phyloP scores from a whole-genome alignment of 345 rosid genomes.

The Corymbia maculata region DNA sequence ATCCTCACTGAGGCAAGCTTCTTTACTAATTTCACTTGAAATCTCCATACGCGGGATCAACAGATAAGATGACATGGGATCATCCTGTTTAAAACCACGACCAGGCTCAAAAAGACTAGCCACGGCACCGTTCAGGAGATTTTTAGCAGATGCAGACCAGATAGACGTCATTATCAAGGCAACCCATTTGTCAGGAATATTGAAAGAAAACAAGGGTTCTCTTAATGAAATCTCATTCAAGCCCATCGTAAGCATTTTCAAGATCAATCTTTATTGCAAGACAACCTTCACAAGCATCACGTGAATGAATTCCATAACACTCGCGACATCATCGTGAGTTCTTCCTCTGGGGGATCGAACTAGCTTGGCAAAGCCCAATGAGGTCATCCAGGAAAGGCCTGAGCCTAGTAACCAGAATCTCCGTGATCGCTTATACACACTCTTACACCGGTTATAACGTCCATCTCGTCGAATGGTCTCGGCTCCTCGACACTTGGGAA shows the following conservation, averaged over 20 bases:
- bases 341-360: neutral
- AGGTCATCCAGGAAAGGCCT: neutral
- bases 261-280: neutral
- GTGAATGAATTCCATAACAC: neutral
- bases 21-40: neutral
- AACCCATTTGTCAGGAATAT: neutral
- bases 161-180: neutral
- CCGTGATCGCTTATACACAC: neutral
- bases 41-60: neutral
- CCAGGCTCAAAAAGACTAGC: neutral
- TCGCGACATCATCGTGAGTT: neutral
- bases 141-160: neutral
- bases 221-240: neutral
- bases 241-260: neutral
- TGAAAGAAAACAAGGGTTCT: neutral
- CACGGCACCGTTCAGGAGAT: neutral
- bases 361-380: neutral
- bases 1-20: neutral
- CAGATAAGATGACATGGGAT: neutral
- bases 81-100: neutral
- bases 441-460: neutral
- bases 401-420: neutral
- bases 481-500: neutral
- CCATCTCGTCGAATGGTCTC: neutral
- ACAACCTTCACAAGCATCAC: neutral